phyloP scores from a whole-genome alignment of 2,329 filamentous ascomycete species.

The Arthroderma uncinatum region DNA sequence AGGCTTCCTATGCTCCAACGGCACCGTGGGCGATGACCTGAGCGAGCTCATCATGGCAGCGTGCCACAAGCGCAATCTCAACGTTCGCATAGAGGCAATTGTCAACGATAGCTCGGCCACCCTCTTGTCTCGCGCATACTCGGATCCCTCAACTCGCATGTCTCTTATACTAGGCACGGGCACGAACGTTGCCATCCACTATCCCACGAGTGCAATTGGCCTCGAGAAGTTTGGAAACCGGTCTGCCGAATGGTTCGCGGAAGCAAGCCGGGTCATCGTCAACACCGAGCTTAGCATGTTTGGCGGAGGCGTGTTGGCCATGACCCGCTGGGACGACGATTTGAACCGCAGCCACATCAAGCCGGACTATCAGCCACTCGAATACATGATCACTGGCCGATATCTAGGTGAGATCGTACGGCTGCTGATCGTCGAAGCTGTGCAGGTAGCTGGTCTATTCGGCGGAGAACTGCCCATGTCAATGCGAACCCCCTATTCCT shows the following conservation, averaged over 20 bases:
- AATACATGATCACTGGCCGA: constrained; percentile 52
- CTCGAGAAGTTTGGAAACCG: constrained; percentile 46
- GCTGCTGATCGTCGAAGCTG: constrained; percentile 49
- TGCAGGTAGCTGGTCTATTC: constrained; percentile 46
- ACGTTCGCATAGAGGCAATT: constrained; percentile 51
- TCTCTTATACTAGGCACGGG: constrained; percentile 55
- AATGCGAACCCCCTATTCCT: constrained; percentile 45
- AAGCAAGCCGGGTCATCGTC: constrained; percentile 50
- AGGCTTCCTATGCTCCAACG: constrained; percentile 50
- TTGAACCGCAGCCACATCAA: constrained; percentile 47
- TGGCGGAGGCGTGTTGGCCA: constrained; percentile 47
- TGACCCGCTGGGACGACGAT: constrained; percentile 50
- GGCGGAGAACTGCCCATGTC: constrained; percentile 45
- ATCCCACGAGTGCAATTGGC: constrained; percentile 46
- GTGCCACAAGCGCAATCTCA: constrained; percentile 43
- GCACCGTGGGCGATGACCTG: constrained; percentile 49
- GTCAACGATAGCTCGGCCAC: constrained; percentile 54
- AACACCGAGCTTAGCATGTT: constrained; percentile 60
- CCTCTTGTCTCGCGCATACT: constrained; percentile 51
- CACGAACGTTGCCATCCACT: constrained; percentile 53
- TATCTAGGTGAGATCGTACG: constrained; percentile 55
- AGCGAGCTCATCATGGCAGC: constrained; percentile 49
- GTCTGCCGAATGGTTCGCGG: constrained; percentile 44
- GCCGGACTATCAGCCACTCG: constrained; percentile 54
- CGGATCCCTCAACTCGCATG: constrained; percentile 49